Conservation (phyloP, 805 yeast genomes). For the Cyberlindnera maclurae region DNA sequence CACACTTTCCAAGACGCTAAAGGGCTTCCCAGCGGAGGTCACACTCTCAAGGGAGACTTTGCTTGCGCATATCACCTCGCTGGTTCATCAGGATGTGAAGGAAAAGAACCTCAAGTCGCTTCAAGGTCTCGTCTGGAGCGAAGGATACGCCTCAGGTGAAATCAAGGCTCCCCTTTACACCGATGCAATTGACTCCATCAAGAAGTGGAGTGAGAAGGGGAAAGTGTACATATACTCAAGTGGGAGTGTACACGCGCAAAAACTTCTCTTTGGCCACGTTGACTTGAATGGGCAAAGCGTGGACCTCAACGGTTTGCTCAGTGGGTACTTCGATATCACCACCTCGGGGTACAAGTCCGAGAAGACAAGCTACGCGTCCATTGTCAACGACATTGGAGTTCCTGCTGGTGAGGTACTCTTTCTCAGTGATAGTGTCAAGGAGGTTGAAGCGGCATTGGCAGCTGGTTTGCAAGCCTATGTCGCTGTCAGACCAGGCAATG, state of each 20-base stretch:
- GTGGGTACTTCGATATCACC: slow-evolving; percentile 78
- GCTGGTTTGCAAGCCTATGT: slow-evolving; percentile 56
- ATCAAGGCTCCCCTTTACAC: slow-evolving; percentile 68
- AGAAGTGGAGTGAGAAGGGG: slow-evolving; percentile 29
- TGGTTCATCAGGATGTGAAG: slow-evolving; percentile 66
- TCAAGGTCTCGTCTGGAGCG: slow-evolving; percentile 79
- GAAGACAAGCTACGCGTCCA: slow-evolving; percentile 48
- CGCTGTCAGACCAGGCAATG: slow-evolving; percentile 74
- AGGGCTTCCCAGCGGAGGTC: slow-evolving; percentile 17
- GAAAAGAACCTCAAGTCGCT: slow-evolving; percentile 69
- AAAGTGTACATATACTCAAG: slow-evolving; percentile 75
- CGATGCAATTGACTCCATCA: slow-evolving; percentile 61
- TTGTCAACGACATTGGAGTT: slow-evolving; percentile 35
- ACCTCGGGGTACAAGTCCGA: slow-evolving; percentile 73
- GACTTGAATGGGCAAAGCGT: slow-evolving; percentile 29
- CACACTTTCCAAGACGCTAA: slow-evolving; percentile 18
- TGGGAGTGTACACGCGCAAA: slow-evolving; percentile 85
- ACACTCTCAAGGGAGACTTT: slow-evolving; percentile 27
- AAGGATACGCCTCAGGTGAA: slow-evolving; percentile 72
- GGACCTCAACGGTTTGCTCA: slow-evolving; percentile 47
- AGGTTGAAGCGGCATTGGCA: slow-evolving; percentile 64
- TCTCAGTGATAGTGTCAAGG: slow-evolving; percentile 73
- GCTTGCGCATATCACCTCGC: slow-evolving; percentile 39
- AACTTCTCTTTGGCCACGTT: slow-evolving; percentile 64
- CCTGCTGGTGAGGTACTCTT: slow-evolving; percentile 41